Base-by-base conservation (phyloP, 176 grass and related monocot genomes). In the Rhynchospora breviuscula region DNA sequence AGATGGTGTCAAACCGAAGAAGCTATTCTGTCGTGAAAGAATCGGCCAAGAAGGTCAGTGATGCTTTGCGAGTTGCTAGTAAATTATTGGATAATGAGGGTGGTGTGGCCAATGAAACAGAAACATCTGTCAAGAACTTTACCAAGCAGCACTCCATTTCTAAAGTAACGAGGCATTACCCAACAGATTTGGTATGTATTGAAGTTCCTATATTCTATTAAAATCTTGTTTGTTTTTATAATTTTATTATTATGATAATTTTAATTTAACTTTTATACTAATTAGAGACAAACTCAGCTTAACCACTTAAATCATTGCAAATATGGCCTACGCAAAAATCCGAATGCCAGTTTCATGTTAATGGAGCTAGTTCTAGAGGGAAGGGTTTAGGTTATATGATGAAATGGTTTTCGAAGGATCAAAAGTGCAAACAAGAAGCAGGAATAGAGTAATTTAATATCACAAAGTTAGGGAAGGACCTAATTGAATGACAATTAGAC, bases 111-210 rank as follows among this genome's bases (percentile, higher is more conserved):
- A 83, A 88, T 79, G 70, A 83, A 72, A 17, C 70, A 26, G 33
- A 87, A 81, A 67, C 17, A 64, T 91, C 89, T 83, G 59, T 25
- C 48, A 97, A 90, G 68, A 91, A 80, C 79, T 72, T 86, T 59
- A 46, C 63, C 77, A 97, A 68, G 23, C 89, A 94, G 79, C 84
- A 88, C 76, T 57, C 82, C 26, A 3, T 77, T 92, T 15, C 67
- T 79, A 94, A 89, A 85, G 29, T 74, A 86, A 31, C 21, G n/a
- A 92, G 83, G 83, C 77, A 92, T 51, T 89, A 86, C 84, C 83
- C 88, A 62, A 81, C 81, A 0, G 90, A 97, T 92, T 83, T 86
- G 85, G 94, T 97, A 97, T 83, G 84, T 69, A 72, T 57, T 33
- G 13, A 77, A 77, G 51, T 77, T 76, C 26, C 23, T 52, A 29